These are phyloP conservation scores for Aquilaria agallochum DNA, from an alignment of 441 rosid genomes.

Conservation along the genomic window DNA sequence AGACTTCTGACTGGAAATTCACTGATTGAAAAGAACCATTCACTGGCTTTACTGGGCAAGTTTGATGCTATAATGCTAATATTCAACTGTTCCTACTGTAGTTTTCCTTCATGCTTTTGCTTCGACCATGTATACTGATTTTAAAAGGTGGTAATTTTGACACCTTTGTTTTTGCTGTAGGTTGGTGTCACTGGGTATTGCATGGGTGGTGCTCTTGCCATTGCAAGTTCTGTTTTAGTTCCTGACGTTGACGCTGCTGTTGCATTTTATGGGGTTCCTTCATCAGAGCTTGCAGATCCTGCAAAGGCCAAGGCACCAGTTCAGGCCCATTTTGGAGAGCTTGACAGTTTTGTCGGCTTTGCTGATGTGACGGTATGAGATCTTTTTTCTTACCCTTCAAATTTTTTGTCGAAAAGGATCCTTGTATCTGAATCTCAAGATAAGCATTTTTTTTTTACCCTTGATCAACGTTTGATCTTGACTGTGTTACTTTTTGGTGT, in stretches of 20 bases:
- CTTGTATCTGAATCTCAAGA: too few relatives aligned
- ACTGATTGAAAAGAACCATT: too few relatives aligned
- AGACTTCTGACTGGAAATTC: too few relatives aligned
- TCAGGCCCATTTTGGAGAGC: constrained; percentile 95
- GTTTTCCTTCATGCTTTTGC: too few relatives aligned
- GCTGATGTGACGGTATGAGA: constrained; percentile 72
- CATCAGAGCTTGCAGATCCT: constrained; percentile 81
- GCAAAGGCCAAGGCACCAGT: constrained; percentile 78
- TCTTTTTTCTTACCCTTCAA: background rate
- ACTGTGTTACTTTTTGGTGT: too few relatives aligned
- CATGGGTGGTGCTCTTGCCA: constrained; percentile 93
- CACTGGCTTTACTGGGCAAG: too few relatives aligned
- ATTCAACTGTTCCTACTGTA: too few relatives aligned
- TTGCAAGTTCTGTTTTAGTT: constrained; percentile 88
- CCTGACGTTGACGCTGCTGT: constrained; percentile 89
- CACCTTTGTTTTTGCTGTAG: constrained; percentile 25
- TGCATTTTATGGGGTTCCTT: constrained; percentile 86
- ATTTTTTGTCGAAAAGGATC: too few relatives aligned
- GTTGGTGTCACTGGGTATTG: constrained; percentile 95
- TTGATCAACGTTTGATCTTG: too few relatives aligned
- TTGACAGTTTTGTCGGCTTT: constrained; percentile 77
- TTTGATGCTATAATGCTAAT: too few relatives aligned
- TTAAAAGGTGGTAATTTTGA: background rate
- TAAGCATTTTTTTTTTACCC: too few relatives aligned
- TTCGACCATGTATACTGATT: background rate